Evolutionary conservation across 345 rosid genomes (phyloP).

Genomic region (Mercurialis annua): DNA sequence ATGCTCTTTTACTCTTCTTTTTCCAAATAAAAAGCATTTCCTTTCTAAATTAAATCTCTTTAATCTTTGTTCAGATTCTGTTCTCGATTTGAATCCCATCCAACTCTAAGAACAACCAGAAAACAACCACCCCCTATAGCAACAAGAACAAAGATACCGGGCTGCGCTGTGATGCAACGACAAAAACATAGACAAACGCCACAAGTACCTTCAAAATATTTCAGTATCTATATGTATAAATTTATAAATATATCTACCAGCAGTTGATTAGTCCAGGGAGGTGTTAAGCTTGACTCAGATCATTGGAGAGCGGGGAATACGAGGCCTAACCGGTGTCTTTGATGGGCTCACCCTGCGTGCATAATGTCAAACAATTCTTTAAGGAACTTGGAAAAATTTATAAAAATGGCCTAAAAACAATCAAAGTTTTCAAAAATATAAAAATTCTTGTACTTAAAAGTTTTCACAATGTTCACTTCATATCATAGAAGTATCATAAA

Average conservation of each 20-base stretch:
- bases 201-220: slow-evolving; percentile 35
- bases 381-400: not conserved
- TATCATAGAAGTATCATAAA: too few species aligned
- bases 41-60: too few species aligned
- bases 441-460: too few species aligned
- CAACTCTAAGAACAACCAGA: slow-evolving; percentile 27
- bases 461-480: too few species aligned
- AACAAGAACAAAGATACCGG: slow-evolving; percentile 37
- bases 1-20: too few species aligned
- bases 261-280: slow-evolving; percentile 27
- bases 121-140: slow-evolving; percentile 22
- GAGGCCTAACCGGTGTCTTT: slow-evolving; percentile 96
- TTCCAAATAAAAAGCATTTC: too few species aligned
- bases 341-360: slow-evolving; percentile 95
- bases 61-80: too few species aligned
- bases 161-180: slow-evolving; percentile 19
- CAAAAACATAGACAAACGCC: slow-evolving; percentile 24
- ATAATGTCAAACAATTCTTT: not conserved
- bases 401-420: too few species aligned
- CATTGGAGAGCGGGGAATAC: slow-evolving; percentile 41
- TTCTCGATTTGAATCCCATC: slow-evolving; percentile 36
- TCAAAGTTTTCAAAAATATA: too few species aligned
- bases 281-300: slow-evolving; percentile 18
- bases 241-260: slow-evolving; percentile 21
- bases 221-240: slow-evolving; percentile 22